phyloP scores from a whole-genome alignment of 805 yeast species.

The Wickerhamiella lipophila region DNA sequence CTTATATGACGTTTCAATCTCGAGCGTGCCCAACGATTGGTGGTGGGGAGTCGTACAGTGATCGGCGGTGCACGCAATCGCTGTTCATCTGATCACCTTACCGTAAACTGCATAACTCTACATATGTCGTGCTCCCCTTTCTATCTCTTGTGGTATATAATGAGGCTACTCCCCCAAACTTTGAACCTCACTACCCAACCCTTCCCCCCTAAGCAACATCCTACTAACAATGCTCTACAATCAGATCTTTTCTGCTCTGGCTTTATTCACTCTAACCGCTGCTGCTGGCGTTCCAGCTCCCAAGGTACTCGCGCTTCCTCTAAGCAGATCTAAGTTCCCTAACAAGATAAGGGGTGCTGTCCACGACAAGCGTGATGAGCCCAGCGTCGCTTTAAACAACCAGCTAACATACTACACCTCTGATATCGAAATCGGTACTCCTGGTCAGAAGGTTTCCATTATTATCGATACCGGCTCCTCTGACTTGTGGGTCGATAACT shows the following conservation, averaged over 20 bases:
- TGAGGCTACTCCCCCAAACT: neutral
- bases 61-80: neutral
- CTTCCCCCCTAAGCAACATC: neutral
- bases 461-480: slow-evolving; percentile 62
- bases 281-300: slow-evolving; percentile 3
- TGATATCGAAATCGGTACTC: slow-evolving; percentile 1
- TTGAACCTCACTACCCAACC: neutral
- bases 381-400: slow-evolving; percentile 12
- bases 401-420: neutral
- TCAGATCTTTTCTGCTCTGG: slow-evolving; percentile 3
- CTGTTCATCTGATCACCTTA: neutral
- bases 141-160: neutral
- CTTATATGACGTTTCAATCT: too few species aligned
- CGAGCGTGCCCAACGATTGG: too few species aligned
- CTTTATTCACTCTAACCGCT: neutral
- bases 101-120: neutral
- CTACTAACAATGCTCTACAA: slow-evolving; percentile 7
- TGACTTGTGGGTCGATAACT: slow-evolving; percentile 43
- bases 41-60: too few species aligned
- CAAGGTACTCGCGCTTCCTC: slow-evolving; percentile 4
- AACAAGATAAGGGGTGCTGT: neutral
- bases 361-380: neutral
- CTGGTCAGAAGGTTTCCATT: slow-evolving; percentile 37
- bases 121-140: neutral
- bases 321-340: neutral